Evolutionary conservation across 148 eudicot species (phyloP).

Genomic region (Camellia sinensis): DNA sequence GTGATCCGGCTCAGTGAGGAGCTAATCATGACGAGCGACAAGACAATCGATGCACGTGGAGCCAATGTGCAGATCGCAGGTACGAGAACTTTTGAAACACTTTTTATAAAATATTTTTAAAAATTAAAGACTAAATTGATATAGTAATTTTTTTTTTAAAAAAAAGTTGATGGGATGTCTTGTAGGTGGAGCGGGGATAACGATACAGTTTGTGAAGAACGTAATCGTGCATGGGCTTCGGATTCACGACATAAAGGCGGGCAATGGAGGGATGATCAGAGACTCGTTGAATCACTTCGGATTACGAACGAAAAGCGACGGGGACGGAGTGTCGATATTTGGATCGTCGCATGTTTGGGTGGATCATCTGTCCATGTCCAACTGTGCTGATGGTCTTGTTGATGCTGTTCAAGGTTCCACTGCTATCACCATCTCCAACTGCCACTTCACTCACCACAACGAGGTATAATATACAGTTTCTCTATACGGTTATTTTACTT

Average conservation of each 20-base stretch:
- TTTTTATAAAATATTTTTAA: no score
- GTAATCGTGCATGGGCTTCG: constrained; percentile 41
- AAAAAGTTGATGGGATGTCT: no score
- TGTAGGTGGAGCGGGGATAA: constrained; percentile 42
- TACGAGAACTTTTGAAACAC: no score
- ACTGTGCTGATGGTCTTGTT: constrained; percentile 45
- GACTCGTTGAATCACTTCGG: constrained; percentile 44
- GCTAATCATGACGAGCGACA: constrained; percentile 40
- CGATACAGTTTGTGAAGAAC: constrained; percentile 43
- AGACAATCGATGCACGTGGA: constrained; percentile 57
- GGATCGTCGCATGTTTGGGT: constrained; percentile 52
- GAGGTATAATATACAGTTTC: constrained; percentile 25
- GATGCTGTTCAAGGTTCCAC: constrained; percentile 49
- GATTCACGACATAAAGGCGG: constrained; percentile 39
- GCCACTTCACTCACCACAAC: constrained; percentile 52
- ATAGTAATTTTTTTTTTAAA: no score
- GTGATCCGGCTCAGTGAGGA: constrained; percentile 37
- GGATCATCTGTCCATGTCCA: constrained; percentile 55
- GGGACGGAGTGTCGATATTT: constrained; percentile 51
- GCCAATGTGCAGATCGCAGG: constrained; percentile 34
- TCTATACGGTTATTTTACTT: no score
- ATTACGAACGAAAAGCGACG: constrained; percentile 35
- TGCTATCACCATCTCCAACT: constrained; percentile 55
- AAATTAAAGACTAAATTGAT: no score
- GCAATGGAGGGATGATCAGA: constrained; percentile 39